A percentile compares a stretch with the other conserved stretches of the same genome.
Evolutionary conservation across 2,329 filamentous ascomycete genomes (phyloP).

Genomic region (Penicillium sp.): DNA sequence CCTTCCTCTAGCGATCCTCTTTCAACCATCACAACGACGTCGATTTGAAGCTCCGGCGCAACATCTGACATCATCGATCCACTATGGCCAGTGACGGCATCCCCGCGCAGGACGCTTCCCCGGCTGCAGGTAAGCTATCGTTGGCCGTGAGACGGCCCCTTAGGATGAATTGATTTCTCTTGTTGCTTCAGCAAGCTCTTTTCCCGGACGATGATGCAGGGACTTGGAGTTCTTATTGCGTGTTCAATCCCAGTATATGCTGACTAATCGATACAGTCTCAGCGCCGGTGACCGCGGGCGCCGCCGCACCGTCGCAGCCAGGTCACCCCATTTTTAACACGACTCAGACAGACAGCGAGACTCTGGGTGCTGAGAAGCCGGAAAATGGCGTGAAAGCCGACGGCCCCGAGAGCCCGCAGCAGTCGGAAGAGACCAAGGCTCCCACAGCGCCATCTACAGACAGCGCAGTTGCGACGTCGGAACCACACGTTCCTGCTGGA

Average conservation of each 20-base stretch:
- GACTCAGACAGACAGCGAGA: conserved; percentile 13
- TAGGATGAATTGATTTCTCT: conserved; percentile 4
- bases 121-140: conserved; percentile 26
- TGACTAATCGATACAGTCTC: conserved; percentile 19
- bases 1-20: conserved; percentile 1
- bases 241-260: conserved; percentile 6
- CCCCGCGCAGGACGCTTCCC: conserved; percentile 10
- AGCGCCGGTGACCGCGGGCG: conserved; percentile 13
- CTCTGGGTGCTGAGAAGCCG: conserved; percentile 3
- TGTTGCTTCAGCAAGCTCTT: too few species aligned
- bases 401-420: conserved; percentile 9
- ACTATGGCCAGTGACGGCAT: conserved; percentile 29
- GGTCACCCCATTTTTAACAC: conserved; percentile 16
- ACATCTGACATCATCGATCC: conserved; percentile 23
- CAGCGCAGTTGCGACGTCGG: conserved; percentile 8
- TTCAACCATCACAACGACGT: too few species aligned
- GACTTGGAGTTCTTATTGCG: background rate
- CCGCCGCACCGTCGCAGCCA: conserved; percentile 15
- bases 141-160: background rate
- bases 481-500: conserved; percentile 9
- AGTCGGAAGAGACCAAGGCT: conserved; percentile 10
- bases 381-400: conserved; percentile 6
- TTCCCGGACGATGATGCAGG: background rate
- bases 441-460: conserved; percentile 6
- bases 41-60: too few species aligned